Conservation (phyloP, 805 yeast genomes). For the Scheffersomyces stipitis region DNA sequence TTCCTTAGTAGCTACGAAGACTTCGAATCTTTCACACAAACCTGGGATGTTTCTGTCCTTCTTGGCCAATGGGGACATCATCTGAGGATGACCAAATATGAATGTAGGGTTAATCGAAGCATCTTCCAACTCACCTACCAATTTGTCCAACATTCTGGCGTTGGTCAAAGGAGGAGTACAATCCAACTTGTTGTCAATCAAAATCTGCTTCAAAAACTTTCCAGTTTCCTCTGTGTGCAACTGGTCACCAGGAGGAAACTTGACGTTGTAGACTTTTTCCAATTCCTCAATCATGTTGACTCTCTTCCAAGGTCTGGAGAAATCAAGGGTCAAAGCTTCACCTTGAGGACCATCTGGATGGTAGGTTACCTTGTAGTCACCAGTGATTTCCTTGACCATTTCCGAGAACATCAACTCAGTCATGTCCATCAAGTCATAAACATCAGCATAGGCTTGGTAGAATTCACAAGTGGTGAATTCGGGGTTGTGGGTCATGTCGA, state of each 20-base stretch:
- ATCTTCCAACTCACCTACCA: constrained; percentile 96
- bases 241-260: constrained; percentile 94
- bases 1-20: constrained; percentile 97
- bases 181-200: constrained; percentile 78
- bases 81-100: constrained; percentile 98
- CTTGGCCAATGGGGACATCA: constrained; percentile 99
- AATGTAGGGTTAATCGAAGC: constrained; percentile 94
- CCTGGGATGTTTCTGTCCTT: constrained; percentile 91
- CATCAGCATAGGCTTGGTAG: constrained; percentile 97
- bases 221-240: constrained; percentile 94
- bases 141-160: constrained; percentile 98
- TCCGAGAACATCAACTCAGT: constrained; percentile 92
- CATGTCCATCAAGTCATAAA: constrained; percentile 91
- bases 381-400: constrained; percentile 95
- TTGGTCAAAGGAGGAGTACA: constrained; percentile 92
- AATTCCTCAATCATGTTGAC: constrained; percentile 95
- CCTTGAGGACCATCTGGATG: constrained; percentile 95
- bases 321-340: constrained; percentile 75
- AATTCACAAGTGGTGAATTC: constrained; percentile 99
- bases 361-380: constrained; percentile 79
- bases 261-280: constrained; percentile 81
- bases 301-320: constrained; percentile 98
- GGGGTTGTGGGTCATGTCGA: constrained; percentile 98
- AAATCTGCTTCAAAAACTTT: constrained; percentile 77
- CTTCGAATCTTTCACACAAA: constrained; percentile 96